phyloP scores from a whole-genome alignment of 2,329 filamentous ascomycete genomes.

The Pseudodiploospora longispora region DNA sequence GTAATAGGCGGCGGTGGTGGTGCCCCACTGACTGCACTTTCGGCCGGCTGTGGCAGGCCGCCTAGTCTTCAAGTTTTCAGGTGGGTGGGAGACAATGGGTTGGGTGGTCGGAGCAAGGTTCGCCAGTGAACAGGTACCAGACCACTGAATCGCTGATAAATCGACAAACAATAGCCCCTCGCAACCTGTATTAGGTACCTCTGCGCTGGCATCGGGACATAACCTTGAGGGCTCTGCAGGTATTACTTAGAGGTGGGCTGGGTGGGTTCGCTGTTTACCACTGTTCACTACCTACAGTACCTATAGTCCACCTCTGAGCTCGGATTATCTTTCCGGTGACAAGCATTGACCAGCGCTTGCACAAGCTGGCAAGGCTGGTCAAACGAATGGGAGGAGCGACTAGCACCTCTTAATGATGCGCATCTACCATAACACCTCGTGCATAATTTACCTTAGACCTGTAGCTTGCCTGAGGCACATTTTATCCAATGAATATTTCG shows the following conservation, averaged over 20 bases:
- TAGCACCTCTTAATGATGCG: too few species aligned
- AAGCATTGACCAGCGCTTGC: too few species aligned
- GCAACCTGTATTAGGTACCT: too few species aligned
- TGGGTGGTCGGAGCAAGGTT: slow-evolving; percentile 2
- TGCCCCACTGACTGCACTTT: slow-evolving; percentile 1
- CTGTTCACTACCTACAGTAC: too few species aligned
- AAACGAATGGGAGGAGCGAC: too few species aligned
- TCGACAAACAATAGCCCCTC: not conserved
- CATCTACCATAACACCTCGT: too few species aligned
- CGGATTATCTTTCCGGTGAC: not conserved
- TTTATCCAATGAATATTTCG: too few species aligned
- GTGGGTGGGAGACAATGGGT: slow-evolving; percentile 1
- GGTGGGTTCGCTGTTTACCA: not conserved
- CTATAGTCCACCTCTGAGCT: too few species aligned
- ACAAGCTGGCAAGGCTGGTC: too few species aligned
- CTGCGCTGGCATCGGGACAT: not conserved
- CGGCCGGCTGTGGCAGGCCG: slow-evolving; percentile 11
- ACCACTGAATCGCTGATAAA: not conserved
- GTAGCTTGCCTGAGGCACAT: too few species aligned
- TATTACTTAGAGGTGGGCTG: not conserved
- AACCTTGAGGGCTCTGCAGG: not conserved
- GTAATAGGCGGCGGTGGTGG: slow-evolving; percentile 23
- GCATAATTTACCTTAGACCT: too few species aligned
- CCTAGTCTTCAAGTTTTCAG: not conserved
- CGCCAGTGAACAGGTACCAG: not conserved